A percentile compares a stretch with the other conserved stretches of the same genome.
phyloP scores from a whole-genome alignment of 139 green algal genomes.

The Closterium sp. region DNA sequence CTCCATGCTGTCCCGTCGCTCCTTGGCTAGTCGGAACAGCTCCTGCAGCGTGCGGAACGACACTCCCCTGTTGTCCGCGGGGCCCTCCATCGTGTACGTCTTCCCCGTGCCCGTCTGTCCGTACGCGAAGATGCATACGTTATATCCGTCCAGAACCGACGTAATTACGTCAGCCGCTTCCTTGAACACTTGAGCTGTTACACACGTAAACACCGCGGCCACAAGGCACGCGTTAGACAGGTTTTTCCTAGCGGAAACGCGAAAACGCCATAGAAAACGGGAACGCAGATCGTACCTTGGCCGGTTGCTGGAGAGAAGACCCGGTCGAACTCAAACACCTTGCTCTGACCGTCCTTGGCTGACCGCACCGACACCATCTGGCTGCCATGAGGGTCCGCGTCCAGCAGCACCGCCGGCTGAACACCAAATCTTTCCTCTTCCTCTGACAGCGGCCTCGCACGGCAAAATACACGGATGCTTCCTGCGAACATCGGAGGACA shows the following conservation, averaged over 20 bases:
- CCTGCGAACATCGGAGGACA: conserved; percentile 33
- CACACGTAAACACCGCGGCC: background rate
- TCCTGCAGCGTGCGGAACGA: conserved; percentile 78
- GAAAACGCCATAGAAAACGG: too few relatives aligned
- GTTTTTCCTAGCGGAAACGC: too few relatives aligned
- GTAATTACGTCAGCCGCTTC: conserved; percentile 86
- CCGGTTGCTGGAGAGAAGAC: conserved; percentile 73
- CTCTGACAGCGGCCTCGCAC: conserved; percentile 45
- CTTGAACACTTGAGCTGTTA: conserved; percentile 71
- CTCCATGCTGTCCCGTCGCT: conserved; percentile 6
- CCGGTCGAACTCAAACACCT: conserved; percentile 72
- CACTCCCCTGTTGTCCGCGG: conserved; percentile 64
- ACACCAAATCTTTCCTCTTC: conserved; percentile 26
- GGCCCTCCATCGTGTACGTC: conserved; percentile 65
- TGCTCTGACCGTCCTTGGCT: background rate
- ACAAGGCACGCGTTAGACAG: background rate
- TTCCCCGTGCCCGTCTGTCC: conserved; percentile 65
- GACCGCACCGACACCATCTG: conserved; percentile 26
- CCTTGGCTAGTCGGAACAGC: conserved; percentile 62
- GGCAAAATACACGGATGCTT: conserved; percentile 58
- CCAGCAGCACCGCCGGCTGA: background rate
- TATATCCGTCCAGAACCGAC: conserved; percentile 85
- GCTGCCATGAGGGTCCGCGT: conserved; percentile 3
- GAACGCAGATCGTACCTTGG: conserved; percentile 53
- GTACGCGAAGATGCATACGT: conserved; percentile 70